Conservation (phyloP, 768 basidiomycete species). For the Mycena filopes region DNA sequence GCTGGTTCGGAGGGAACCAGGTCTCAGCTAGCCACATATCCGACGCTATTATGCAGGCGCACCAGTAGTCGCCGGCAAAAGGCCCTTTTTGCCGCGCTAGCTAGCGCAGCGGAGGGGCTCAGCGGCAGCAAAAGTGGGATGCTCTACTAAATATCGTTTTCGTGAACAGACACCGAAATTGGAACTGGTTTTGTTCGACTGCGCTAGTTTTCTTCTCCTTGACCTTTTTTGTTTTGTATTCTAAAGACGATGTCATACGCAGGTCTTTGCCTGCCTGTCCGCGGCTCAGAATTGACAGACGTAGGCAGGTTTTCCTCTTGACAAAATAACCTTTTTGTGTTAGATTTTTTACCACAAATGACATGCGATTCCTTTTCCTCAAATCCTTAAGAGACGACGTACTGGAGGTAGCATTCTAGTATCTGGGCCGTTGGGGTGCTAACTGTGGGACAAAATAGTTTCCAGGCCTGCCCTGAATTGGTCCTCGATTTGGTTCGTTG, state of each 20-base stretch:
- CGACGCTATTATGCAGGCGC: slow-evolving; percentile 94
- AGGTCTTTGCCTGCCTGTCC: slow-evolving; percentile 42
- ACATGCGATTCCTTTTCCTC: slow-evolving; percentile 36
- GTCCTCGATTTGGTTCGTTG: no score
- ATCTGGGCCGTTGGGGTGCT: slow-evolving; percentile 4
- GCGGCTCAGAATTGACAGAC: slow-evolving; percentile 35
- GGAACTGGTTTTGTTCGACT: slow-evolving; percentile 44
- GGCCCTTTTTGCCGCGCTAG: no score
- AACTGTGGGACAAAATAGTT: slow-evolving; percentile 20
- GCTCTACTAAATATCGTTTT: slow-evolving; percentile 48
- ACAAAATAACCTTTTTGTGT: slow-evolving; percentile 48
- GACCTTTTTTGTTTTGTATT: slow-evolving; percentile 39
- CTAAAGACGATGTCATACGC: slow-evolving; percentile 43
- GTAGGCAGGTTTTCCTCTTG: slow-evolving; percentile 55
- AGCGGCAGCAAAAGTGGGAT: no score
- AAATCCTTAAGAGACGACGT: slow-evolving; percentile 3
- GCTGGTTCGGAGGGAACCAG: slow-evolving; percentile 96
- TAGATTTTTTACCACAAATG: slow-evolving; percentile 48
- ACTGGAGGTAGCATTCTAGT: slow-evolving; percentile 27
- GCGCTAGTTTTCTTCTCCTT: slow-evolving; percentile 42
- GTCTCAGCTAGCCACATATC: slow-evolving; percentile 90
- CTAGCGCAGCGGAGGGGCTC: no score
- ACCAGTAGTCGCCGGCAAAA: slow-evolving; percentile 73
- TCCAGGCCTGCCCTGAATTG: neutral
- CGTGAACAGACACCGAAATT: slow-evolving; percentile 45